Evolutionary conservation across 192 early-diverging fungal genomes (phyloP).

Genomic region (Gigaspora rosea): DNA sequence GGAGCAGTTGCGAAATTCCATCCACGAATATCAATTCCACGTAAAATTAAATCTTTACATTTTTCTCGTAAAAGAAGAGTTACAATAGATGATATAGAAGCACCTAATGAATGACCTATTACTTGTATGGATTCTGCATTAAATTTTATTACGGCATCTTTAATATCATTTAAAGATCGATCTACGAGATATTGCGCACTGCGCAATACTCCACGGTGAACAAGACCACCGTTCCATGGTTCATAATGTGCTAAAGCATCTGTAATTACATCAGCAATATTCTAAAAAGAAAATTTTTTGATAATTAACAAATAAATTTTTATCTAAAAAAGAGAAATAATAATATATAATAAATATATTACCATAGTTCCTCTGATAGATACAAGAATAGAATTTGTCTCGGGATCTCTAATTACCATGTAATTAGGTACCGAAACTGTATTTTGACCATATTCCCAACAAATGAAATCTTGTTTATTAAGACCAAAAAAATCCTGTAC

Average conservation of each 20-base stretch:
- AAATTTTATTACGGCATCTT: constrained; percentile 40
- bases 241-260: constrained; percentile 46
- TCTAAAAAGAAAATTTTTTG: constrained; percentile 25
- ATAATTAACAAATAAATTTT: neutral
- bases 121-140: constrained; percentile 41
- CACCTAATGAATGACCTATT: constrained; percentile 49
- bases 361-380: constrained; percentile 45
- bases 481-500: constrained; percentile 45
- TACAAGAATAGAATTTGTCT: constrained; percentile 42
- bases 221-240: constrained; percentile 46
- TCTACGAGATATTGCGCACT: constrained; percentile 44
- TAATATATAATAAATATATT: constrained; percentile 7
- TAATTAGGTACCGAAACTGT: constrained; percentile 44
- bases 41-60: constrained; percentile 32
- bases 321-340: neutral
- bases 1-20: constrained; percentile 46
- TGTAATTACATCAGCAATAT: constrained; percentile 46
- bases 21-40: constrained; percentile 38
- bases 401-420: constrained; percentile 44
- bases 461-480: constrained; percentile 45
- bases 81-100: constrained; percentile 36
- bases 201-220: constrained; percentile 46
- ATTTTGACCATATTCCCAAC: constrained; percentile 46
- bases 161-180: constrained; percentile 40
- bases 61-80: constrained; percentile 41